Conservation (phyloP, 345 rosid species). For the Pistacia integerrima region DNA sequence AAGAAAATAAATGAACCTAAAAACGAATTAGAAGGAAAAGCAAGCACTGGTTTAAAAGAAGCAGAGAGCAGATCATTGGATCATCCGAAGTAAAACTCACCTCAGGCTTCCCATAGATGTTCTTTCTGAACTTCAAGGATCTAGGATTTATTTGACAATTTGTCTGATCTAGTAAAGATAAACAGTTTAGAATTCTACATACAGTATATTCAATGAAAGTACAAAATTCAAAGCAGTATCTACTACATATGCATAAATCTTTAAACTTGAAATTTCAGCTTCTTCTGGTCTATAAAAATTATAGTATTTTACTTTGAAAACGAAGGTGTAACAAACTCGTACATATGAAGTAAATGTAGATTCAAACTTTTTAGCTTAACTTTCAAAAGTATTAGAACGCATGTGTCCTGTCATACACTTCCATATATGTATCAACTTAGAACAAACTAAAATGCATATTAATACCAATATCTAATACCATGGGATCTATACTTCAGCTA, state of each 20-base stretch:
- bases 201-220: neutral
- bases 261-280: neutral
- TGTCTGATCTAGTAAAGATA: constrained; percentile 55
- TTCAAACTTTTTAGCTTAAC: too few relatives aligned
- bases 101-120: constrained; percentile 92
- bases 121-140: constrained; percentile 73
- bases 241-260: neutral
- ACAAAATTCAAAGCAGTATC: constrained; percentile 1
- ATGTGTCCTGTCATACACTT: neutral
- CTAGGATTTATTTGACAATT: constrained; percentile 52
- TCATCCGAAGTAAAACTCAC: constrained; percentile 34
- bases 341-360: neutral
- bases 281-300: neutral
- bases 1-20: constrained; percentile 2
- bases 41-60: neutral
- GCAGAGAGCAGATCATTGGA: neutral
- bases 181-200: constrained; percentile 14
- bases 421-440: neutral
- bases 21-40: neutral
- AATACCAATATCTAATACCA: neutral
- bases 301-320: neutral
- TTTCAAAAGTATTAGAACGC: too few relatives aligned
- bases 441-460: neutral
- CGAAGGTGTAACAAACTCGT: neutral
- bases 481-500: neutral